Base-by-base conservation (phyloP, 1,284 basidiomycete species). In the Leccinum fallax region DNA sequence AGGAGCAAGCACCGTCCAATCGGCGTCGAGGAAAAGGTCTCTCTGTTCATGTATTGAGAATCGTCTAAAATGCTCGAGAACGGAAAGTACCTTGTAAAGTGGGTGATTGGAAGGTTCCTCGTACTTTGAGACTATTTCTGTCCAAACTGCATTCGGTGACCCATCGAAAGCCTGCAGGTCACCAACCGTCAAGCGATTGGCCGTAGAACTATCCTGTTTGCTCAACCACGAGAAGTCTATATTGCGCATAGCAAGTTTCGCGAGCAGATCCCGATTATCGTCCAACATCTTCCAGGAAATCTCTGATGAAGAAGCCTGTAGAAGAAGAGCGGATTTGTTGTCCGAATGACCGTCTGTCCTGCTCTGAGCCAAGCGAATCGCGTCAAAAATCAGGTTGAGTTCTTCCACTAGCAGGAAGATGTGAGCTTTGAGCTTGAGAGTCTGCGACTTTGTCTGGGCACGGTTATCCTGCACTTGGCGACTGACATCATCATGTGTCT, bases 251-350 rank as follows among this genome's bases (percentile, higher is more conserved):
- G 92, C 90, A 54, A 98, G 82, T 77, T 98, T 97, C 32, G 94
- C 90, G 1, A 98, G 82, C 34, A 96, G 83, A 57, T 90, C 85
- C 51, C 83, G 83, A 40, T 85, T 77, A 60, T 89, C 83, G 65
- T 94, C 92, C 38, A 97, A 79, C 94, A 99, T 97, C 67, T 87
- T 86, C 95, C 96, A 99, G 0, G 93, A 94, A 57, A 99, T 89
- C 72, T 96, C 92, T 9, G 89, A 86, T 0, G 95, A 94, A 5
- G 88, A 88, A 0, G 94, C 88, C 67, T 93, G 89, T 26, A 98
- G 77, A 48, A 93, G 84, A 43, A 96, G 80, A 2, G 94, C 93
- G 0, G 92, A 93, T 69, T 94, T 91, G 63, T 90, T 87, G 63
- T 92, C 91, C 11, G 87, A 79, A 53, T 83, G 81, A 56, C 89